Evolutionary conservation across 2,329 filamentous ascomycete species (phyloP), one percentile per base, ranked within the genome.

Genomic region (Pseudogymnoascus sp.): DNA sequence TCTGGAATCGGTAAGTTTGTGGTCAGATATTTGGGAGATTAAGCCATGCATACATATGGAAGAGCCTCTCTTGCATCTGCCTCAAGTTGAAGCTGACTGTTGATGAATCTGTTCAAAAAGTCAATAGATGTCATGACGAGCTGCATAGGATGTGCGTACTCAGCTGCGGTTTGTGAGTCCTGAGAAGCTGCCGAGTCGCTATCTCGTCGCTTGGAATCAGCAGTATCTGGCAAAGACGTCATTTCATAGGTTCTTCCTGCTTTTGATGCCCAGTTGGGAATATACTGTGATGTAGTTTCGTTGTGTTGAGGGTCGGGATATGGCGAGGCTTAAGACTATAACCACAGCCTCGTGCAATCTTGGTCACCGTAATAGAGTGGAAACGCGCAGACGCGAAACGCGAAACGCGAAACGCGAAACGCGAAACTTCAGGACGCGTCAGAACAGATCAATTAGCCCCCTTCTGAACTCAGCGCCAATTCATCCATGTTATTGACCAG

Each of bases 1-100:
- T 92, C 89, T 95, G 65, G 21, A 70, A 64, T 58, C 12, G 26
- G 56, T 61, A 30, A 63, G 55, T 37, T 61, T 28, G 19, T 12
- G 52, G n/a, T 45, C 23, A 33, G 28, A 56, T 10, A 35, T 8
- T 28, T 19, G 21, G 26, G 30, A 33, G n/a, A 68, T 34, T 39
- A 18, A 19, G 45, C 55, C 38, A 13, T 13, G 66, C 83, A 68
- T 76, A 95, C 90, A 71, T 96, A 99, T 65, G 94, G 94, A 5
- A 99, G 81, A 63, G 89, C 89, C 78, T 99, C 92, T 67, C 92
- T 90, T 52, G 94, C 94, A 75, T 99, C 94, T 18, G 89, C 90
- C 75, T 99, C 94, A 59, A 99, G 85, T 66, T 87, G 85, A 70
- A 96, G 85, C 71, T 99, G 94, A 60, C 85, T 85, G 67, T 90